Percentiles rank a stretch among this genome's conserved stretches.
phyloP scores from a whole-genome alignment of 2,329 filamentous ascomycete species.

The Aspergillus luchuensis region DNA sequence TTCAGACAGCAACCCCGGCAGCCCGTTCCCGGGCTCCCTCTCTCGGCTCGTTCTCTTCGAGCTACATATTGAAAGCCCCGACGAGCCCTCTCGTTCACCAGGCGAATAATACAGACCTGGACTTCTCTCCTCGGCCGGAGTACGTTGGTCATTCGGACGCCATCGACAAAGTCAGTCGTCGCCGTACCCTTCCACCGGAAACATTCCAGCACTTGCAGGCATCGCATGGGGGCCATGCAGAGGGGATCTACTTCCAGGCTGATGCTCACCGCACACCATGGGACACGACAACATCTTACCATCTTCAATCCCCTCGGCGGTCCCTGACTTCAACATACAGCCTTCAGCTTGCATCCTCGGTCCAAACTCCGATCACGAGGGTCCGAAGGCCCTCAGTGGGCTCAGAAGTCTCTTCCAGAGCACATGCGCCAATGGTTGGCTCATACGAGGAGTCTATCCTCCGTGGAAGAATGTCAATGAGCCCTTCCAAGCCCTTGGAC shows the following conservation, averaged over 20 bases:
- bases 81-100: constrained; percentile 92
- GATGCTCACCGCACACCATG: constrained; percentile 54
- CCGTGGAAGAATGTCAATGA: constrained; percentile 93
- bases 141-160: constrained; percentile 52
- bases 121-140: constrained; percentile 60
- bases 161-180: constrained; percentile 57
- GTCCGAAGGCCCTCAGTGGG: constrained; percentile 69
- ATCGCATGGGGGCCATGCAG: constrained; percentile 40
- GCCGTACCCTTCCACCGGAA: constrained; percentile 71
- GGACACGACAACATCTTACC: constrained; percentile 66
- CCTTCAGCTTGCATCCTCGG: constrained; percentile 51
- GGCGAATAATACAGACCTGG: constrained; percentile 77
- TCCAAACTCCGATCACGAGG: constrained; percentile 40
- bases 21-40: constrained; percentile 57
- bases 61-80: constrained; percentile 81
- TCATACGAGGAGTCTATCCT: constrained; percentile 98
- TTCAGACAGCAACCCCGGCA: constrained; percentile 18
- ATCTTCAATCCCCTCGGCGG: constrained; percentile 76
- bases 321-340: constrained; percentile 67
- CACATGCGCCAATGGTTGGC: constrained; percentile 93
- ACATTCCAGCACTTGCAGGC: constrained; percentile 55
- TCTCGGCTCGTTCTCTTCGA: constrained; percentile 71
- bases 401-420: constrained; percentile 73
- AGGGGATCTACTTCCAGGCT: constrained; percentile 46
- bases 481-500: constrained; percentile 85